Conservation (phyloP, 179 eudicot genomes). For the Drosera spatulata region DNA sequence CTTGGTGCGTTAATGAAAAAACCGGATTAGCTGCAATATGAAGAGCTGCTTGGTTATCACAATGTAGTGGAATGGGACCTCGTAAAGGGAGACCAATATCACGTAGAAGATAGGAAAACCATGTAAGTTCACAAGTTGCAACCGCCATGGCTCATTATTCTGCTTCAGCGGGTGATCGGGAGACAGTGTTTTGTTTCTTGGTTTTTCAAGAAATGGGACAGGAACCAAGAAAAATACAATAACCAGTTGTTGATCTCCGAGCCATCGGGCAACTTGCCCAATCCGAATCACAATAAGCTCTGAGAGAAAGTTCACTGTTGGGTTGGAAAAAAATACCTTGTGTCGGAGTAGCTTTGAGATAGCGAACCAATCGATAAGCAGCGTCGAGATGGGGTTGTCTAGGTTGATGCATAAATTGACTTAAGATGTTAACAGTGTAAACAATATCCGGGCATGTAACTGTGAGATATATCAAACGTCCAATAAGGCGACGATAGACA, state of each 20-base stretch:
- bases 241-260: background rate
- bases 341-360: background rate
- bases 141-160: background rate
- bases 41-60: background rate
- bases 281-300: background rate
- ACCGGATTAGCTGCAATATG: background rate
- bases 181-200: background rate
- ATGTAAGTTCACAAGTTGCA: background rate
- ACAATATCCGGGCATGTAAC: background rate
- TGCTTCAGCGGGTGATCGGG: background rate
- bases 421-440: background rate
- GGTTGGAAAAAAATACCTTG: background rate
- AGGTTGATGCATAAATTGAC: background rate
- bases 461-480: background rate
- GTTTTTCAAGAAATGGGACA: background rate
- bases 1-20: conserved; percentile 4
- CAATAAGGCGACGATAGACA: background rate
- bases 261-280: background rate
- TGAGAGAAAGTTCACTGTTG: background rate
- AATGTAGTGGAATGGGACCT: background rate
- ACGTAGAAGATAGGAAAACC: background rate
- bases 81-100: background rate
- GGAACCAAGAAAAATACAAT: background rate
- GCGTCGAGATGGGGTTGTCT: background rate
- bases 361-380: background rate